Percentiles rank a stretch among this genome's conserved stretches.
phyloP scores from a whole-genome alignment of 176 grass and related monocot species.

The Musa beccarii region DNA sequence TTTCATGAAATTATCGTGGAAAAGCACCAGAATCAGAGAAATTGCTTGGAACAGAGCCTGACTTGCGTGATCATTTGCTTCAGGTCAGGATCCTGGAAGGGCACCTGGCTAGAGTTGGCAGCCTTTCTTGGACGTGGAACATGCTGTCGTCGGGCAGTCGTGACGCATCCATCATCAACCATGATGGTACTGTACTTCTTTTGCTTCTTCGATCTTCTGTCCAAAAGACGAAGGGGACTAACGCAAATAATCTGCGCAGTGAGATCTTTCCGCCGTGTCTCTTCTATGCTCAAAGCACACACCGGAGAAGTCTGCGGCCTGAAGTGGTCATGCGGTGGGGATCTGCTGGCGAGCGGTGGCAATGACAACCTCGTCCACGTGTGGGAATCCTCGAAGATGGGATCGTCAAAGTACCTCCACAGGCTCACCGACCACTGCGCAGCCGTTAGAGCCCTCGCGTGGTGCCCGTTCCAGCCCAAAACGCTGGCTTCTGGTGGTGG shows the following conservation, averaged over 20 bases:
- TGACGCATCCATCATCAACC: slow-evolving; percentile 29
- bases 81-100: slow-evolving; percentile 31
- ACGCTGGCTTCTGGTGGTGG: slow-evolving; percentile 31
- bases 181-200: slow-evolving; percentile 24
- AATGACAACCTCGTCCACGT: slow-evolving; percentile 27
- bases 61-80: slow-evolving; percentile 7
- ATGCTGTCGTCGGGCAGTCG: slow-evolving; percentile 33
- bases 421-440: slow-evolving; percentile 24
- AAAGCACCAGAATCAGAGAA: background rate
- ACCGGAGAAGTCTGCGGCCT: slow-evolving; percentile 29
- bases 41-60: background rate
- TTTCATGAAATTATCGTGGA: background rate
- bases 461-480: slow-evolving; percentile 30
- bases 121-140: slow-evolving; percentile 28
- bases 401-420: slow-evolving; percentile 17
- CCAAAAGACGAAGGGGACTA: background rate
- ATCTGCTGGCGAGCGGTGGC: slow-evolving; percentile 26
- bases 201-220: background rate
- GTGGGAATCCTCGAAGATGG: slow-evolving; percentile 21
- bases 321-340: slow-evolving; percentile 26
- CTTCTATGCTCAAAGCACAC: slow-evolving; percentile 14
- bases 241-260: slow-evolving; percentile 1
- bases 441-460: slow-evolving; percentile 29
- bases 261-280: slow-evolving; percentile 11
- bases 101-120: slow-evolving; percentile 30